Conservation (phyloP, 2,329 filamentous ascomycete species). For the Dactylellina parvicollis region DNA sequence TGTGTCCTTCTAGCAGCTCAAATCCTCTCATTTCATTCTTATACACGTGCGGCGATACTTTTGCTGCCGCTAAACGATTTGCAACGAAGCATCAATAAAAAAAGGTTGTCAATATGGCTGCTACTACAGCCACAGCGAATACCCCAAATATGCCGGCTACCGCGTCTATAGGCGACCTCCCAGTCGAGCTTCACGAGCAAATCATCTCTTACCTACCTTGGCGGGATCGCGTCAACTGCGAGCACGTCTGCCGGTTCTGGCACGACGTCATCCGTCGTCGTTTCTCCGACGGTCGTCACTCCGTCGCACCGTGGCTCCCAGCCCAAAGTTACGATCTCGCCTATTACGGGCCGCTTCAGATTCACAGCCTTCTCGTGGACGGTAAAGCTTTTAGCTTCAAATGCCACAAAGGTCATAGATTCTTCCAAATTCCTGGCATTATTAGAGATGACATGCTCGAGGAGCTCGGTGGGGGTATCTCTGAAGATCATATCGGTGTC, state of each 20-base stretch:
- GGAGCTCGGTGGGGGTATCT: neutral
- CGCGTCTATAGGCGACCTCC: conserved; percentile 28
- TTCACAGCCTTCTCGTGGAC: conserved; percentile 33
- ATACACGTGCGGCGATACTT: no score
- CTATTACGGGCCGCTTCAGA: conserved; percentile 24
- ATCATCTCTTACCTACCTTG: conserved; percentile 47
- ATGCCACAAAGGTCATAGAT: conserved; percentile 13
- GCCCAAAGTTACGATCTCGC: conserved; percentile 30
- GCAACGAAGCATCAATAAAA: neutral
- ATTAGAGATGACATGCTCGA: conserved; percentile 9
- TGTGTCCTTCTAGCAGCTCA: no score
- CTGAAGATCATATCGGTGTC: neutral
- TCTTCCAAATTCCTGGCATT: neutral
- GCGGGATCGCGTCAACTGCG: conserved; percentile 39
- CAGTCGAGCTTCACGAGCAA: conserved; percentile 40
- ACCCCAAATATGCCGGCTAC: neutral
- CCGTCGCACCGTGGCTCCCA: conserved; percentile 38
- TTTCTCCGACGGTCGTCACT: neutral
- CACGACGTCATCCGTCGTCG: conserved; percentile 30
- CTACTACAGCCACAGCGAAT: no score
- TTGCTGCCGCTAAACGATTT: no score
- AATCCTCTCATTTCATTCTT: no score
- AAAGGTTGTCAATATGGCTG: neutral
- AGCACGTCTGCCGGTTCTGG: conserved; percentile 45
- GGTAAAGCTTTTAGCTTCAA: conserved; percentile 26